Base-by-base conservation (phyloP, 305 asterid species). In the Solanum hybrid region DNA sequence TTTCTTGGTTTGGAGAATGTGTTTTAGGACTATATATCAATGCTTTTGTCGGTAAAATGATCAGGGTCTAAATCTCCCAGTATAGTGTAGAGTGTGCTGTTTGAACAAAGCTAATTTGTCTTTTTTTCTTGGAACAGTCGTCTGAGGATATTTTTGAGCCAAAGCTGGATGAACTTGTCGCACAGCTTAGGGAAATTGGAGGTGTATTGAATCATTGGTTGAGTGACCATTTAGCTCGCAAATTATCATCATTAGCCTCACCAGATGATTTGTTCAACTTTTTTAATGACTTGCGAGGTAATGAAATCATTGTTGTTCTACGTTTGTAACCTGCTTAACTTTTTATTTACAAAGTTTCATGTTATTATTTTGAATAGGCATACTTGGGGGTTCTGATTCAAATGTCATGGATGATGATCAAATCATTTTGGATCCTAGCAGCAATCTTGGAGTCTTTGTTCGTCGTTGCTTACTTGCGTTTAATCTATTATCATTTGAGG, bases 401-500 rank as follows among this genome's bases (percentile, higher is more conserved):
- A 94, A 87, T 91, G 95, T 90, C 45, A 89, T 95, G 94, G 99
- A 97, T 86, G 99, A 96, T 78, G 98, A 96, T 91, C 98, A 94
- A 92, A 95, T 95, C 88, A 93, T 94, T 94, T 93, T 97, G 90
- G 99, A 96, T 89, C 98, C 99, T 34, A 94, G 93, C 90, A 95
- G 99, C 91, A 94, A 76, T 84, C 91, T 95, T 88, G 99, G 99
- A 88, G 92, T 96, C 90, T 97, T 95, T 91, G 92, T 94, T 66
- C 91, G 99, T 36, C 96, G 96, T 26, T 95, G 99, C 94, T 91
- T 95, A 90, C 98, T 96, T 87, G 93, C 95, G 42, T 96, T 97
- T 93, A 94, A 94, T 93, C 95, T 94, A 87, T 94, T 94, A 94
- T 92, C 96, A n/a, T 97, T 97, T 89, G 99, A 97, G 99, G 99